Percentiles rank a stretch among this genome's conserved stretches.
phyloP scores from a whole-genome alignment of 2,329 filamentous ascomycete species.

The Cadophora gregata region DNA sequence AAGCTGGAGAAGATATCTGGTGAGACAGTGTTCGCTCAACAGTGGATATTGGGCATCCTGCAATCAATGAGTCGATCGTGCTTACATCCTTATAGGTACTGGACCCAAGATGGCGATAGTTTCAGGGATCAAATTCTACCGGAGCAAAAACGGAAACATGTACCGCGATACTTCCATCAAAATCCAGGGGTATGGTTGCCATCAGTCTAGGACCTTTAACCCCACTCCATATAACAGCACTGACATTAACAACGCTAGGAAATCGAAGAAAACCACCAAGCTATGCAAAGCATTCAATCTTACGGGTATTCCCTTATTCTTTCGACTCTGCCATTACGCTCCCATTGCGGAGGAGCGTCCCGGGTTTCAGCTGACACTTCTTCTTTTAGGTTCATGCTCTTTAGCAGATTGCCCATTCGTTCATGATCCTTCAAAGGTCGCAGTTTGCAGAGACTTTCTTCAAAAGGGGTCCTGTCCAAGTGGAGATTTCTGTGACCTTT shows the following conservation, averaged over 20 bases:
- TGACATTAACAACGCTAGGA: slow-evolving; percentile 46
- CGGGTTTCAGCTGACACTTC: slow-evolving; percentile 43
- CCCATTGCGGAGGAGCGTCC: slow-evolving; percentile 27
- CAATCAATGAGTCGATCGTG: slow-evolving; percentile 22
- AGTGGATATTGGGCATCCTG: slow-evolving; percentile 21
- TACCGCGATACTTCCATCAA: slow-evolving; percentile 78
- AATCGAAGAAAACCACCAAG: slow-evolving; percentile 71
- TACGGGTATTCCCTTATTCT: slow-evolving; percentile 62
- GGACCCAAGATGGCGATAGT: slow-evolving; percentile 78
- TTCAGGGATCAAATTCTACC: slow-evolving; percentile 80
- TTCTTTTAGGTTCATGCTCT: slow-evolving; percentile 75
- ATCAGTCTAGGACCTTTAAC: background rate
- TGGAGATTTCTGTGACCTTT: slow-evolving; percentile 85
- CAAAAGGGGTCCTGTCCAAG: slow-evolving; percentile 78
- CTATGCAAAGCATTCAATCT: slow-evolving; percentile 75
- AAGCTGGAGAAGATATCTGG: slow-evolving; percentile 78
- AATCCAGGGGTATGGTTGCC: slow-evolving; percentile 71
- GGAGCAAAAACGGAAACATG: slow-evolving; percentile 88
- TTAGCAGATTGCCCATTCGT: slow-evolving; percentile 80
- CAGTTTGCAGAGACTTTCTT: slow-evolving; percentile 87
- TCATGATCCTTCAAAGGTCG: slow-evolving; percentile 86
- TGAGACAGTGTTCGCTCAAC: slow-evolving; percentile 48
- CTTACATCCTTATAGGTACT: slow-evolving; percentile 53
- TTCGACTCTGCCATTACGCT: slow-evolving; percentile 12
- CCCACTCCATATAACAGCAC: slow-evolving; percentile 39